These are phyloP conservation scores for Ceratocystiopsis sp. DNA, from an alignment of 2,329 filamentous ascomycete genomes.

Conservation along the genomic window DNA sequence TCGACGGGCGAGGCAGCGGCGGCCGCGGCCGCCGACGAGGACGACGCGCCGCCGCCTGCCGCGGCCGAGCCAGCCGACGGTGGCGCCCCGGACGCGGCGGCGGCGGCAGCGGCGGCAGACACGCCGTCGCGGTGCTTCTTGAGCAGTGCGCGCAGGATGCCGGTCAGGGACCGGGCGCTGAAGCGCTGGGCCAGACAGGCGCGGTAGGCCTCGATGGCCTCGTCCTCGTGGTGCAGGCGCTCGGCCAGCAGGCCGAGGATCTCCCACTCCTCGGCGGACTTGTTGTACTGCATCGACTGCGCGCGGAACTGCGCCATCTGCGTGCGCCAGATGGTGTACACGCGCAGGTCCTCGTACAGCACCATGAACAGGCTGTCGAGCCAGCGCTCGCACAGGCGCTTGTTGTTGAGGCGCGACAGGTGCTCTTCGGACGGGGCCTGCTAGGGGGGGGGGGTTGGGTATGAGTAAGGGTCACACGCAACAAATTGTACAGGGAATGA, in stretches of 20 bases:
- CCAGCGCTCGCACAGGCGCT: slow-evolving; percentile 93
- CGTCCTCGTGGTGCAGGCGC: slow-evolving; percentile 77
- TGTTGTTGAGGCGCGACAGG: slow-evolving; percentile 88
- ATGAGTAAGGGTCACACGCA: neutral
- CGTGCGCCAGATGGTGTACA: slow-evolving; percentile 98
- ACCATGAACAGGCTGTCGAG: slow-evolving; percentile 99
- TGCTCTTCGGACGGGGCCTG: slow-evolving; percentile 48
- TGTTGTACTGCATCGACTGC: slow-evolving; percentile 90
- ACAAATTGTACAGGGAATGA: neutral
- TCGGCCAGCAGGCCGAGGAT: slow-evolving; percentile 87
- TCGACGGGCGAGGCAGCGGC: slow-evolving; percentile 49
- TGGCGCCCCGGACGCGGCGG: too few species aligned
- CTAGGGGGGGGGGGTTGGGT: neutral
- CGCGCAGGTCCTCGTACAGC: slow-evolving; percentile 88
- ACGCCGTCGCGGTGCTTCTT: slow-evolving; percentile 12
- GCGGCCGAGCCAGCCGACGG: too few species aligned
- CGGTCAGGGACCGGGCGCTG: slow-evolving; percentile 79
- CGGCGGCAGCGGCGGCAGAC: neutral
- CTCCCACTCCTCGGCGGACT: slow-evolving; percentile 95
- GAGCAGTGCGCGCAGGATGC: slow-evolving; percentile 67
- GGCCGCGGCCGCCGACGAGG: too few species aligned
- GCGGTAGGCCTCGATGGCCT: slow-evolving; percentile 85
- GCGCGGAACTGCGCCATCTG: slow-evolving; percentile 93
- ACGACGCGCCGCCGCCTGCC: too few species aligned
- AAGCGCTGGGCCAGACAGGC: slow-evolving; percentile 77